Conservation (phyloP, 2,329 filamentous ascomycete species). For the Neofusicoccum ribis region DNA sequence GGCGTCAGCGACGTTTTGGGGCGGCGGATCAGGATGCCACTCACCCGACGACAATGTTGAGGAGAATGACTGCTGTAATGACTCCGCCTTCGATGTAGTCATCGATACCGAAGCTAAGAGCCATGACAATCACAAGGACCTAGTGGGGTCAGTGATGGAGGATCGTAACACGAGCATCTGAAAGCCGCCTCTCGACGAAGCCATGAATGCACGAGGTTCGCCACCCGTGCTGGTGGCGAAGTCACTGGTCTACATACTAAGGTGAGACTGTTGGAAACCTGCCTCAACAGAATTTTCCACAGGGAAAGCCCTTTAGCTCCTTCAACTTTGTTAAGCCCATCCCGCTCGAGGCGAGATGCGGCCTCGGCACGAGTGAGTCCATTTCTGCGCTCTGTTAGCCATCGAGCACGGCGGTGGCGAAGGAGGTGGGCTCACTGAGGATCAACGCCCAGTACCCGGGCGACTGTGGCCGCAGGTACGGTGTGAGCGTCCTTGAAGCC, state of each 20-base stretch:
- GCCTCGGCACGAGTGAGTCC: slow-evolving; percentile 66
- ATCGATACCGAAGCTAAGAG: slow-evolving; percentile 62
- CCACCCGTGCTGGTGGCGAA: slow-evolving; percentile 3
- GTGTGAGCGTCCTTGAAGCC: slow-evolving; percentile 37
- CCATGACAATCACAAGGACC: slow-evolving; percentile 76
- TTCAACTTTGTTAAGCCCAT: slow-evolving; percentile 72
- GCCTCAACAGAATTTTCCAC: slow-evolving; percentile 74
- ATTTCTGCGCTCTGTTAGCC: slow-evolving; percentile 41
- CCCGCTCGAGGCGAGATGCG: slow-evolving; percentile 61
- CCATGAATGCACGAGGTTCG: background rate
- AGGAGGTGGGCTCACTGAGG: slow-evolving; percentile 29
- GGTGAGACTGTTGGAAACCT: slow-evolving; percentile 76
- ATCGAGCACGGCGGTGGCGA: background rate
- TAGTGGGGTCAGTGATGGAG: slow-evolving; percentile 32
- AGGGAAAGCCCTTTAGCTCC: slow-evolving; percentile 69
- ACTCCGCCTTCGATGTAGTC: slow-evolving; percentile 66
- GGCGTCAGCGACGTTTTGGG: slow-evolving; percentile 10
- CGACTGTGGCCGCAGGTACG: slow-evolving; percentile 37
- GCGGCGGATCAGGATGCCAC: background rate
- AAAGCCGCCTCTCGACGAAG: slow-evolving; percentile 12
- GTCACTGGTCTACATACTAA: slow-evolving; percentile 47
- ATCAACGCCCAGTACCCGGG: slow-evolving; percentile 37
- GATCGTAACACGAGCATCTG: background rate
- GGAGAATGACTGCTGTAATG: slow-evolving; percentile 63
- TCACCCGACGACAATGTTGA: slow-evolving; percentile 67